phyloP scores from a whole-genome alignment of 2,329 filamentous ascomycete species.

The Trichothecium roseum region DNA sequence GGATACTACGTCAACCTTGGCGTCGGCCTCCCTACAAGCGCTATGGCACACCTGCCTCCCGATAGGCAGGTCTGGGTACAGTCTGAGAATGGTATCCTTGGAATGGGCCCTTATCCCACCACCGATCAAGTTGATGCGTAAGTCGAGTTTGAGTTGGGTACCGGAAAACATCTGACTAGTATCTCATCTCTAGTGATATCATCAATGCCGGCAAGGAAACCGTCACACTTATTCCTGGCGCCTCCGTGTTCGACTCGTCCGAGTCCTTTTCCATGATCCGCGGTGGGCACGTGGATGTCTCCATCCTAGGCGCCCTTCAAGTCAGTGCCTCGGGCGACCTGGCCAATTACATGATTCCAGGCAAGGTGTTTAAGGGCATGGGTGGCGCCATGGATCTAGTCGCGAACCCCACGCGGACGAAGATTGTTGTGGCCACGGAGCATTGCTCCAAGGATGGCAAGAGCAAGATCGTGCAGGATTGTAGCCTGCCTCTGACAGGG shows the following conservation, averaged over 20 bases:
- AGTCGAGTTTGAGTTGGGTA: conserved; percentile 11
- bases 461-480: conserved; percentile 55
- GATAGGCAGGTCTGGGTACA: conserved; percentile 73
- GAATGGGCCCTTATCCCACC: conserved; percentile 72
- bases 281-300: conserved; percentile 73
- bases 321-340: conserved; percentile 70
- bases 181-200: conserved; percentile 43
- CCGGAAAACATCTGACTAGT: no score
- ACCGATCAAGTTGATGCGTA: conserved; percentile 58
- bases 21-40: conserved; percentile 79
- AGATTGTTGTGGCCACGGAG: conserved; percentile 62
- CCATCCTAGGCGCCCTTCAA: conserved; percentile 73
- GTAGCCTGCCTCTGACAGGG: conserved; percentile 55
- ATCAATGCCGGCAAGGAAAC: conserved; percentile 87
- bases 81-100: conserved; percentile 77
- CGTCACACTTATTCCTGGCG: conserved; percentile 67
- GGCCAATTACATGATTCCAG: conserved; percentile 85
- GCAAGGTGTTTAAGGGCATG: conserved; percentile 83
- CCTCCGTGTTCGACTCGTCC: conserved; percentile 65
- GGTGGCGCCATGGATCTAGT: conserved; percentile 69
- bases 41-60: conserved; percentile 61
- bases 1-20: conserved; percentile 75
- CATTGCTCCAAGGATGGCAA: conserved; percentile 61
- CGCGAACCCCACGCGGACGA: conserved; percentile 59
- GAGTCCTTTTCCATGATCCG: conserved; percentile 86